Evolutionary conservation across 495 filamentous ascomycete species (phyloP).

Genomic region (Stereocaulon alpinum): DNA sequence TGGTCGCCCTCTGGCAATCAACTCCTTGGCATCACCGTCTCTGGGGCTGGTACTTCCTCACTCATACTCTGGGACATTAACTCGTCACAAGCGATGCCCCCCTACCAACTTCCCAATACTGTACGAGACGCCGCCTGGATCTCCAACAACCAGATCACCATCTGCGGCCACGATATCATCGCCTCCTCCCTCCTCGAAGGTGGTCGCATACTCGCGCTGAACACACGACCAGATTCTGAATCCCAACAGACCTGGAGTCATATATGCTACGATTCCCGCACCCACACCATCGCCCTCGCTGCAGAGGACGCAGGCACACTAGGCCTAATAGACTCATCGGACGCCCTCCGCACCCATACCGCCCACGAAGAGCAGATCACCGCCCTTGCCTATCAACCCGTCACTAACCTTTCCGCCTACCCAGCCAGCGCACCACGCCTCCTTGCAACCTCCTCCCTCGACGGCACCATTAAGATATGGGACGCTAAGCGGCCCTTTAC

Average conservation of each 20-base stretch:
- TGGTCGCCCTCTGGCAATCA: constrained; percentile 48
- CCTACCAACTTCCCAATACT: constrained; percentile 33
- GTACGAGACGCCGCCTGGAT: constrained; percentile 52
- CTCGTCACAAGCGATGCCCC: constrained; percentile 16
- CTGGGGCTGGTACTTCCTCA: constrained; percentile 32
- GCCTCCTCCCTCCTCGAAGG: constrained; percentile 22
- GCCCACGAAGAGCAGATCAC: constrained; percentile 40
- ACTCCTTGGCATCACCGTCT: constrained; percentile 46
- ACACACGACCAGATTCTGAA: constrained; percentile 3
- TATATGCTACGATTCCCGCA: constrained; percentile 17
- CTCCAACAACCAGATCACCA: constrained; percentile 43
- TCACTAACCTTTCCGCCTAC: constrained; percentile 18
- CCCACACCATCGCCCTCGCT: constrained; percentile 17
- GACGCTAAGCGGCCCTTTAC: constrained; percentile 49
- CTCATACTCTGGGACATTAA: constrained; percentile 22
- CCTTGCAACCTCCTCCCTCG: constrained; percentile 40
- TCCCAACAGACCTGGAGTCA: constrained; percentile 16
- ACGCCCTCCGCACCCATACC: constrained; percentile 15
- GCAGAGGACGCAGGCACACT: constrained; percentile 20
- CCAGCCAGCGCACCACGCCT: constrained; percentile 26
- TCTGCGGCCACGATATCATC: constrained; percentile 48
- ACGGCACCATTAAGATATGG: constrained; percentile 62
- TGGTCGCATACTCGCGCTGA: constrained; percentile 4
- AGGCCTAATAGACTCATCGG: constrained; percentile 12
- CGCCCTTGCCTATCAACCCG: constrained; percentile 28